A percentile compares a stretch with the other conserved stretches of the same genome.
Conservation (phyloP, 495 filamentous ascomycete genomes). For the Lichenothelia convexa region DNA sequence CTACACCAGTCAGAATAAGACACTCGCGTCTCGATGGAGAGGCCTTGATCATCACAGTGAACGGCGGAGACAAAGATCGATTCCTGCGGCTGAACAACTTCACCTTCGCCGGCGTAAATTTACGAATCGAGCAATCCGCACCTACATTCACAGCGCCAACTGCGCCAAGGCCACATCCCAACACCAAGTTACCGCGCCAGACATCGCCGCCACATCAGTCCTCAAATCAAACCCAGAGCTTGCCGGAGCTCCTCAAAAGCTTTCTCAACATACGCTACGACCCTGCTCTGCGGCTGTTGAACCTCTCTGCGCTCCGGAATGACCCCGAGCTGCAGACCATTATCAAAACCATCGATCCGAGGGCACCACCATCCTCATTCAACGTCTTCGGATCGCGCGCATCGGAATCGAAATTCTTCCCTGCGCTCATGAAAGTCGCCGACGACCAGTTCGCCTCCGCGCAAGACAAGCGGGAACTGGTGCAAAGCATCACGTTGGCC, state of each 20-base stretch:
- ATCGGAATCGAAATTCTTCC: constrained; percentile 74
- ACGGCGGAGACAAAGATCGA: constrained; percentile 38
- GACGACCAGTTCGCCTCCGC: constrained; percentile 47
- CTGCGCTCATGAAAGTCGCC: constrained; percentile 67
- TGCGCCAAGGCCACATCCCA: constrained; percentile 44
- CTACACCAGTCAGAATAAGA: constrained; percentile 13
- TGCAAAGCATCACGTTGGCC: constrained; percentile 59
- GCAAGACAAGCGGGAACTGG: constrained; percentile 47
- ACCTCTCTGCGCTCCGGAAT: constrained; percentile 53
- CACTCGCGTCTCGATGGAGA: constrained; percentile 18
- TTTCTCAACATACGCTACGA: constrained; percentile 64
- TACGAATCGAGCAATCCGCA: constrained; percentile 32
- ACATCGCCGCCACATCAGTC: constrained; percentile 14
- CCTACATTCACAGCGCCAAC: constrained; percentile 30
- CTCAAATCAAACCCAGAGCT: constrained; percentile 27
- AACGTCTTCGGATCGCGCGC: constrained; percentile 28
- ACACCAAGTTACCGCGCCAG: constrained; percentile 10
- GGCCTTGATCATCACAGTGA: constrained; percentile 42
- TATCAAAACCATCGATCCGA: too few relatives aligned
- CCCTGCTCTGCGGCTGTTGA: constrained; percentile 46
- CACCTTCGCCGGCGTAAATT: constrained; percentile 39
- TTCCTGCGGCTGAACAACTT: constrained; percentile 45
- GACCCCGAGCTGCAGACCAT: constrained; percentile 55
- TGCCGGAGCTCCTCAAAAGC: constrained; percentile 24
- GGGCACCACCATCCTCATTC: constrained; percentile 58